Percentiles rank a stretch among this genome's conserved stretches.
phyloP scores from a whole-genome alignment of 495 filamentous ascomycete genomes.

The Filosporella fistucella region DNA sequence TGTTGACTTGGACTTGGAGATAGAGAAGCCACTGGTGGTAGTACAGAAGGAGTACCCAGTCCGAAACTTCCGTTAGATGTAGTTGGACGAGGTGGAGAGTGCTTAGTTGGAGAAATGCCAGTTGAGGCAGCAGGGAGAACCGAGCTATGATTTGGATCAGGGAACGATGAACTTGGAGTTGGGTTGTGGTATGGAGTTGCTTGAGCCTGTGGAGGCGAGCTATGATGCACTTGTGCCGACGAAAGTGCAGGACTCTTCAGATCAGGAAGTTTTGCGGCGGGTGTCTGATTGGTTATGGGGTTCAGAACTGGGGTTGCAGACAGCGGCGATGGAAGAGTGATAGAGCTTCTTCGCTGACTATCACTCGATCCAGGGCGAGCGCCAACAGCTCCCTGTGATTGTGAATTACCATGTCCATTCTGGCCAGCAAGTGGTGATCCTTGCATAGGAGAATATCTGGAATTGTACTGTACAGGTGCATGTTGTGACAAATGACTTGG shows the following conservation, averaged over 20 bases:
- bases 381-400: not conserved
- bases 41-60: constrained; percentile 32
- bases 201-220: constrained; percentile 1
- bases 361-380: constrained; percentile 5
- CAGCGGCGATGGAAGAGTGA: constrained; percentile 16
- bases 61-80: constrained; percentile 20
- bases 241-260: constrained; percentile 12
- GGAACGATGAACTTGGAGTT: not conserved
- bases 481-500: not conserved
- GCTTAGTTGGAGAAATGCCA: constrained; percentile 75
- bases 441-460: constrained; percentile 2
- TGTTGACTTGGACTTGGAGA: constrained; percentile 47
- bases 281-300: constrained; percentile 8
- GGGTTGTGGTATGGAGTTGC: too few species aligned
- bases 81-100: constrained; percentile 40
- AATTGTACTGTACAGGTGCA: not conserved
- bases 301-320: constrained; percentile 16
- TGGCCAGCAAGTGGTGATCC: constrained; percentile 6
- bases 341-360: constrained; percentile 7
- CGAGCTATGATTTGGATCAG: constrained; percentile 8
- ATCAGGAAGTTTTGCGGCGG: not conserved
- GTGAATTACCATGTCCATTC: not conserved
- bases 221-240: constrained; percentile 8
- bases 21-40: constrained; percentile 46
- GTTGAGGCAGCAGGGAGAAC: constrained; percentile 51